Base-by-base conservation (phyloP, 1,284 basidiomycete genomes). In the Exobasidium cylindrosporum region DNA sequence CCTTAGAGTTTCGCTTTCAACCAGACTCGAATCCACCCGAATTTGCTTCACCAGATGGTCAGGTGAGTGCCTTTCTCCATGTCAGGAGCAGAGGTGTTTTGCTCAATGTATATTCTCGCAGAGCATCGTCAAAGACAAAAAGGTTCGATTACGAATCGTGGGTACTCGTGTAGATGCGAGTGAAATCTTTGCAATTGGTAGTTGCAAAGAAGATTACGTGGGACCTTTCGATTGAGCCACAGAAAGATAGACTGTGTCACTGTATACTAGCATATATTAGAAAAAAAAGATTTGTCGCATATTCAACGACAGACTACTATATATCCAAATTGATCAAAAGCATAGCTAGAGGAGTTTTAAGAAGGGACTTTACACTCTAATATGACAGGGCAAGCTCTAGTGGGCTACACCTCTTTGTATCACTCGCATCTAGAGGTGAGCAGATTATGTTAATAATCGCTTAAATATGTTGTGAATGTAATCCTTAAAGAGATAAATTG, bases 141-240 rank as follows among this genome's bases (percentile, higher is more conserved):
- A 88, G 63, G 89, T 97, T 35, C 87, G 95, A 43, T 85, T 97
- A 81, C 95, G 97, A 82, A 93, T 98, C 59, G 93, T 98, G 17
- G 95, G 95, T 30, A 96, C 93, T 30, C 87, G 95, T 74, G 91
- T 97, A 6, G 95, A 98, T 79, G 94, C 94, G 23, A 97, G 92
- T 28, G 94, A 97, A 81, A 97, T 98, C 53, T 68, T 72, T 44
- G 53, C 53, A 23, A 55, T 55, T 31, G 53, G 53, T 26, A 40
- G 32, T 23, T 55, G 53, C 53, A 55, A 55, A 29, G 53, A 55
- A 55, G 53, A 55, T 55, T 55, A 40, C 30, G 53, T 55, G 14
- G 53, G 53, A 4, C 24, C 30, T 5, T 26, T 55, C 4, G 53
- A 55, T 55, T 26, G 53, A 55, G 14, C 13, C 13, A 24, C 17